These are phyloP conservation scores for Cucurbita pepo DNA, from an alignment of 306 rosid species.

Conservation along the genomic window DNA sequence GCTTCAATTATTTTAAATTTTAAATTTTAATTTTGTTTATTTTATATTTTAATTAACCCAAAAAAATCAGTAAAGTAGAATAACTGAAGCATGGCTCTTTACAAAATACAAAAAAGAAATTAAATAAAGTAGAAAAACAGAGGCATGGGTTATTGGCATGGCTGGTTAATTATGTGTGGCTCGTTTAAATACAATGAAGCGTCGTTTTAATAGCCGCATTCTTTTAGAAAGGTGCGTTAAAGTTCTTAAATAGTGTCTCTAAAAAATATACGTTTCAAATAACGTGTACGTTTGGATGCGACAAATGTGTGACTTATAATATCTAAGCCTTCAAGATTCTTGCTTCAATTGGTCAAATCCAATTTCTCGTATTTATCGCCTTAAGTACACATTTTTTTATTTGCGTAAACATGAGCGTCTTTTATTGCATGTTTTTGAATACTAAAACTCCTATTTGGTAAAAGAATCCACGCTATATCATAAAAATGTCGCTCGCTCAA, in stretches of 20 bases:
- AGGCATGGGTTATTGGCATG: not conserved
- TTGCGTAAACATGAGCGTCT: too few species aligned
- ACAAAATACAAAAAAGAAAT: too few species aligned
- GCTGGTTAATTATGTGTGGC: not conserved
- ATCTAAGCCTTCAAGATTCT: too few species aligned
- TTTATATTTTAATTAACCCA: not conserved
- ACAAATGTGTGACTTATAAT: not conserved
- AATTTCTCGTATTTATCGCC: not conserved
- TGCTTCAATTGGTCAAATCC: too few species aligned
- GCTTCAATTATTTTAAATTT: too few species aligned
- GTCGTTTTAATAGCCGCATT: not conserved
- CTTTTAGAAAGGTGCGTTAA: not conserved
- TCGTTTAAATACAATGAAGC: not conserved
- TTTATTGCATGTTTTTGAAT: not conserved
- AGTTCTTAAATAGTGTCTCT: not conserved
- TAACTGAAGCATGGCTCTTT: not conserved
- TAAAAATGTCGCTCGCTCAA: too few species aligned
- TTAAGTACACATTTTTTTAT: not conserved
- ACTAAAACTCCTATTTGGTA: not conserved
- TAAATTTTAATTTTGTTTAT: too few species aligned
- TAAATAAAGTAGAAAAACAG: not conserved
- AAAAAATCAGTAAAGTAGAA: not conserved
- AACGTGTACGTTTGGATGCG: not conserved
- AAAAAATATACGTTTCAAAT: not conserved
- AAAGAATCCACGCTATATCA: not conserved